Evolutionary conservation across 139 green algal species (phyloP).

Genomic region (Ettlia oleoabundans): DNA sequence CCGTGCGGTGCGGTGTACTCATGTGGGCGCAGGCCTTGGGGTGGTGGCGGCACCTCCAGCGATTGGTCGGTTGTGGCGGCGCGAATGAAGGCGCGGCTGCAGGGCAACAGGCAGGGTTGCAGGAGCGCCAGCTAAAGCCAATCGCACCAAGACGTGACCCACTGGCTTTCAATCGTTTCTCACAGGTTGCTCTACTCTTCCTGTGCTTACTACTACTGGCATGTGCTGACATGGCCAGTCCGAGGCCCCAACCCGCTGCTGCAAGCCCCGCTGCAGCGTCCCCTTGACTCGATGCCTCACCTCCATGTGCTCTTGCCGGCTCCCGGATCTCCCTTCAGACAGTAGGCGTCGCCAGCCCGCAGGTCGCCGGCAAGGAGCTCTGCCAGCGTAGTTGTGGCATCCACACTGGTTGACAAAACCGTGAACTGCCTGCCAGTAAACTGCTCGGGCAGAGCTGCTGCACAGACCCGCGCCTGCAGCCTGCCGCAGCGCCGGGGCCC

Average conservation of each 20-base stretch:
- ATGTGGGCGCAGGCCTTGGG: background rate
- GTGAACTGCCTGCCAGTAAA: constrained; percentile 19
- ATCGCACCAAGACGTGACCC: too few relatives aligned
- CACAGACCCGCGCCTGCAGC: background rate
- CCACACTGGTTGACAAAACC: constrained; percentile 2
- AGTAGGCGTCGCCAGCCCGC: constrained; percentile 18
- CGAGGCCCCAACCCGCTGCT: too few relatives aligned
- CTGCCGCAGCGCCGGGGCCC: background rate
- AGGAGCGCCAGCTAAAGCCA: too few relatives aligned
- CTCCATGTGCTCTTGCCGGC: constrained; percentile 18
- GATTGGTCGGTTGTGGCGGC: background rate
- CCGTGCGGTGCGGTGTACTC: background rate
- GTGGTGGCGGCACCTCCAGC: background rate
- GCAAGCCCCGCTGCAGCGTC: too few relatives aligned
- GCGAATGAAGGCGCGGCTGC: constrained; percentile 32
- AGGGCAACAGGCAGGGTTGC: too few relatives aligned
- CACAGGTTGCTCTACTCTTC: too few relatives aligned
- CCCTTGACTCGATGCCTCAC: background rate
- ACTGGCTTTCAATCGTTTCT: too few relatives aligned
- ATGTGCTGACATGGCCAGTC: background rate
- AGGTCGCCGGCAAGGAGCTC: background rate
- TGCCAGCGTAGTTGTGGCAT: constrained; percentile 5
- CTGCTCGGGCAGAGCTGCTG: background rate
- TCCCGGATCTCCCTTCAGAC: constrained; percentile 20
- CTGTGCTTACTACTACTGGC: background rate